A percentile compares a stretch with the other conserved stretches of the same genome.
Conservation (phyloP, 2,329 filamentous ascomycete genomes). For the Colletotrichum australisinense region DNA sequence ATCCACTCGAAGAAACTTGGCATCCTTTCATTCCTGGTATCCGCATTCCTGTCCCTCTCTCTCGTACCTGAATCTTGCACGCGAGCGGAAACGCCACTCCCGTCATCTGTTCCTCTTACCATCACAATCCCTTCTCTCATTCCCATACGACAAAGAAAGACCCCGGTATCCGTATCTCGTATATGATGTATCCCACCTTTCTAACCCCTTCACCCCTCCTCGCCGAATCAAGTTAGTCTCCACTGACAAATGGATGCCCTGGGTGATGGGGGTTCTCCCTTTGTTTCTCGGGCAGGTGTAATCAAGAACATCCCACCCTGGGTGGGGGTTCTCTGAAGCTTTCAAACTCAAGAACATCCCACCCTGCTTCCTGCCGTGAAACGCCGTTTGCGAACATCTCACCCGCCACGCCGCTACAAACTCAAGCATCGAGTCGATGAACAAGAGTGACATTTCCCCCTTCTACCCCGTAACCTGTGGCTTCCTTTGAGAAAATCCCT, state of each 20-base stretch:
- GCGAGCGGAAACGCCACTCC: no score
- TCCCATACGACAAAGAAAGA: neutral
- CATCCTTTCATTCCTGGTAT: neutral
- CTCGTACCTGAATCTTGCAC: neutral
- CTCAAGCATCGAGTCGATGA: neutral
- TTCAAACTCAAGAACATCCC: slow-evolving; percentile 13
- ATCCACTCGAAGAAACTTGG: neutral
- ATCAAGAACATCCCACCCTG: neutral
- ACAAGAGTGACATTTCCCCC: no score
- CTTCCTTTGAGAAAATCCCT: neutral
- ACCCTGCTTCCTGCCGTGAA: neutral
- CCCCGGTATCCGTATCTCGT: no score
- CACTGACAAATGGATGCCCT: neutral
- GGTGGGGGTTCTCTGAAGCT: no score
- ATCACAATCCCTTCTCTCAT: neutral
- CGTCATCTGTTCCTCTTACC: neutral
- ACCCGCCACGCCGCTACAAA: neutral
- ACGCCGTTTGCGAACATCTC: neutral
- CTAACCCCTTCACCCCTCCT: neutral
- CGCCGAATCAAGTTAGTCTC: neutral
- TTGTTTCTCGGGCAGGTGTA: neutral
- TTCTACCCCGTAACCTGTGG: neutral
- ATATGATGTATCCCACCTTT: no score
- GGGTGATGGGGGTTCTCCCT: neutral
- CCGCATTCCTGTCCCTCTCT: neutral